phyloP scores from a whole-genome alignment of 2,329 filamentous ascomycete species.

The Phialophora verrucosa region DNA sequence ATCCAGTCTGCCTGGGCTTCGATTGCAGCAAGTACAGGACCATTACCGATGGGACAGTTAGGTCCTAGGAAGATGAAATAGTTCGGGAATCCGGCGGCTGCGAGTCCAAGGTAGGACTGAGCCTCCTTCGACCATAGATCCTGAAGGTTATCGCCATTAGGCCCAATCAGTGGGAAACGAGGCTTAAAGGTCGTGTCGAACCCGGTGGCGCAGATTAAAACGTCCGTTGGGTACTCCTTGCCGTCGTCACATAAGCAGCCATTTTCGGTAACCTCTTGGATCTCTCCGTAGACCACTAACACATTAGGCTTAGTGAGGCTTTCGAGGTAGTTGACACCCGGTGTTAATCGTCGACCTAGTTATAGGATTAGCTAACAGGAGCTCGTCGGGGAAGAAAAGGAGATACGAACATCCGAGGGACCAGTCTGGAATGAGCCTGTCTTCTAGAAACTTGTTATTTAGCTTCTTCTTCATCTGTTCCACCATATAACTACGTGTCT shows the following conservation, averaged over 20 bases:
- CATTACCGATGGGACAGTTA: conserved; percentile 43
- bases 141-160: conserved; percentile 35
- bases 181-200: too few relatives aligned
- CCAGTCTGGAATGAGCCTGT: too few relatives aligned
- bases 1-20: conserved; percentile 41
- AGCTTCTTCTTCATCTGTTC: conserved; percentile 39
- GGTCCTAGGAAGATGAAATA: conserved; percentile 45
- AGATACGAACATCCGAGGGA: too few relatives aligned
- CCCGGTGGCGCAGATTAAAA: conserved; percentile 46
- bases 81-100: conserved; percentile 43
- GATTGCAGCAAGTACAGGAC: conserved; percentile 38
- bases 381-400: conserved; percentile 30
- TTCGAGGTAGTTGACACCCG: conserved; percentile 37
- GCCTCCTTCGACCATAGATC: conserved; percentile 42
- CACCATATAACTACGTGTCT: conserved; percentile 25
- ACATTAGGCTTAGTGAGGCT: conserved; percentile 40
- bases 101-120: conserved; percentile 45
- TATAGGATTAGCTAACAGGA: conserved; percentile 37
- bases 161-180: conserved; percentile 45
- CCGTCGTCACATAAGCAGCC: conserved; percentile 39
- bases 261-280: conserved; percentile 31
- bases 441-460: too few relatives aligned
- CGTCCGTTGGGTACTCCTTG: conserved; percentile 43
- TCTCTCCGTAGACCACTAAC: conserved; percentile 31
- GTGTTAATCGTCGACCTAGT: conserved; percentile 37